A percentile compares a stretch with the other conserved stretches of the same genome.
Conservation (phyloP, 805 yeast species). For the Maudiozyma bulderi region DNA sequence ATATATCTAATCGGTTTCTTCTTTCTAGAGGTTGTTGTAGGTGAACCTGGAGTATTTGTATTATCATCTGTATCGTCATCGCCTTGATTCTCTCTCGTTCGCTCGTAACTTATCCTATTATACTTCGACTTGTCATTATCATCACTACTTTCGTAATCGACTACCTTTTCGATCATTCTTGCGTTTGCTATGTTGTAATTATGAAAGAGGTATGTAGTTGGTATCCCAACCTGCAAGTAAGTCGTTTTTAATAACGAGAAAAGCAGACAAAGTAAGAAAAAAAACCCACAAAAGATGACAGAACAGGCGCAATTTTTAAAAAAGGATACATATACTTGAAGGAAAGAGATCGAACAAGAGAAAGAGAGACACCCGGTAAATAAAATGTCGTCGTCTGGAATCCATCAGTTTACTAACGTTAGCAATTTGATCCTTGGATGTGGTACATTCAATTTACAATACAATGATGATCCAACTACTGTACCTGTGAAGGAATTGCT, state of each 20-base stretch:
- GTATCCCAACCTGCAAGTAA: too few species aligned
- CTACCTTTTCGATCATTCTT: background rate
- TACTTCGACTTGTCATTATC: background rate
- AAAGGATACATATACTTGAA: too few species aligned
- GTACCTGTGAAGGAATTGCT: conserved; percentile 53
- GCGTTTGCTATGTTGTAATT: too few species aligned
- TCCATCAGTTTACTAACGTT: background rate
- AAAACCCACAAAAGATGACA: too few species aligned
- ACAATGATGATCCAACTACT: conserved; percentile 55
- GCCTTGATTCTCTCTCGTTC: conserved; percentile 2
- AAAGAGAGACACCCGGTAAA: background rate
- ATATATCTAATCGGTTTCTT: conserved; percentile 60
- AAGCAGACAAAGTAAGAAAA: too few species aligned
- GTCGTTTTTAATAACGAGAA: too few species aligned
- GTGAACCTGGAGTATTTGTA: too few species aligned
- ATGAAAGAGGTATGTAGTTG: too few species aligned
- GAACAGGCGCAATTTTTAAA: too few species aligned
- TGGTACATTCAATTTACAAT: conserved; percentile 77
- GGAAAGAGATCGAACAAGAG: too few species aligned
- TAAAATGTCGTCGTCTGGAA: background rate
- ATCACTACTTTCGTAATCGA: background rate
- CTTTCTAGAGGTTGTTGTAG: background rate
- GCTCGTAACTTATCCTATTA: background rate
- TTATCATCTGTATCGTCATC: conserved; percentile 3
- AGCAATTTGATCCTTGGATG: conserved; percentile 62